These are phyloP conservation scores for Fraxinus americana DNA, from an alignment of 257 asterid species.

Conservation along the genomic window DNA sequence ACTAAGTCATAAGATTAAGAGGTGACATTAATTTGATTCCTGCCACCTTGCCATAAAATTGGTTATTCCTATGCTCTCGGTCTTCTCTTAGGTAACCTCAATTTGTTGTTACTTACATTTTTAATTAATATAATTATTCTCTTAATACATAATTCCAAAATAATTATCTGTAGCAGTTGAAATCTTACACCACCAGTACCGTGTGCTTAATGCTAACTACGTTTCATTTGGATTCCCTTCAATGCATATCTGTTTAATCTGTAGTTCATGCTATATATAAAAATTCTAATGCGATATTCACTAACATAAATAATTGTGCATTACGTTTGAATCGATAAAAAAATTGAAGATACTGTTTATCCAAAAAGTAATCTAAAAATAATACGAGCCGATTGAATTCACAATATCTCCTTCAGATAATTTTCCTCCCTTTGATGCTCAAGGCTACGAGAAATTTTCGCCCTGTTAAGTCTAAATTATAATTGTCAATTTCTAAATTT, in stretches of 20 bases:
- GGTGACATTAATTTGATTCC: background rate
- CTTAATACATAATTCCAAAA: background rate
- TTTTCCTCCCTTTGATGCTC: too few species aligned
- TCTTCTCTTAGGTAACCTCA: background rate
- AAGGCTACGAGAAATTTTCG: too few species aligned
- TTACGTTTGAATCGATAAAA: too few species aligned
- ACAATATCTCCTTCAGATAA: too few species aligned
- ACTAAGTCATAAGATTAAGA: background rate
- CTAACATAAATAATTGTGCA: too few species aligned
- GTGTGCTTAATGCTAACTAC: background rate
- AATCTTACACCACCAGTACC: background rate
- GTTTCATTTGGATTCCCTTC: background rate
- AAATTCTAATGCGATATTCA: too few species aligned
- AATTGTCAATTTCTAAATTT: too few species aligned
- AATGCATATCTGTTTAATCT: background rate
- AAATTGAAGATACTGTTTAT: too few species aligned
- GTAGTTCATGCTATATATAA: background rate
- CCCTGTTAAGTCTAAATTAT: too few species aligned
- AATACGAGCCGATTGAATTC: too few species aligned
- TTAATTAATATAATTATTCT: background rate
- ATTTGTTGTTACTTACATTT: background rate
- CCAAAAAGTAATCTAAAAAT: too few species aligned
- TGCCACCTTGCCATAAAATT: slow-evolving; percentile 4
- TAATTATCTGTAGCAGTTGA: background rate
- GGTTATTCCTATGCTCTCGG: background rate